These are phyloP conservation scores for Athelia sp. DNA, from an alignment of 1,284 basidiomycete genomes.

Conservation along the genomic window DNA sequence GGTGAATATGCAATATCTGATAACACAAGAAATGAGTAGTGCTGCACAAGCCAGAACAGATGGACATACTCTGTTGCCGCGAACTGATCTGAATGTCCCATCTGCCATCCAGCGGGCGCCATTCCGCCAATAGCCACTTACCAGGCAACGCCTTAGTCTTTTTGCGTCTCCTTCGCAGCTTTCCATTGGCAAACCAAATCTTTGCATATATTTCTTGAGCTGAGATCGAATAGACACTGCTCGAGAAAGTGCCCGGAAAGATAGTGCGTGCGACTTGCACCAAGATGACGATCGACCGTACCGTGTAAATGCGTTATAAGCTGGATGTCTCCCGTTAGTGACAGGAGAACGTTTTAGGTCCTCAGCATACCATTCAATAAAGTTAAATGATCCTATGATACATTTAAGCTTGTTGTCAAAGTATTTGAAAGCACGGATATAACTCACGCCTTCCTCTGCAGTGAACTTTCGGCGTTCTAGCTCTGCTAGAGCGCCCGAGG, in stretches of 20 bases:
- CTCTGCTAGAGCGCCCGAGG: constrained; percentile 80
- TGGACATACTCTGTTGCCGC: constrained; percentile 70
- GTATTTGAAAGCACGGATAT: background rate
- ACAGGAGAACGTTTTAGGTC: no score
- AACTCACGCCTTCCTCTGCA: constrained; percentile 87
- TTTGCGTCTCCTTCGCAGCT: constrained; percentile 85
- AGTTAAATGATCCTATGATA: constrained; percentile 82
- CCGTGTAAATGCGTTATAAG: constrained; percentile 87
- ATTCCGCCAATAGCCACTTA: constrained; percentile 92
- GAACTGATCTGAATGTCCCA: constrained; percentile 82
- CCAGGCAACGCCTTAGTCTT: constrained; percentile 77
- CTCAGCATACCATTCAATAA: constrained; percentile 85
- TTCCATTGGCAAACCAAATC: constrained; percentile 74
- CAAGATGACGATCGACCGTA: constrained; percentile 83
- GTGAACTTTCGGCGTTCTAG: constrained; percentile 92
- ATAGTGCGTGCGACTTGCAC: constrained; percentile 91
- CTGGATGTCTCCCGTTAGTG: constrained; percentile 33
- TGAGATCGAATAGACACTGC: constrained; percentile 91
- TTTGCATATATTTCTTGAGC: constrained; percentile 86
- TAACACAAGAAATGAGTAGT: constrained; percentile 1
- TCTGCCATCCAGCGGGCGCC: constrained; percentile 87
- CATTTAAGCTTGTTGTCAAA: background rate
- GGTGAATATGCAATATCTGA: constrained; percentile 86
- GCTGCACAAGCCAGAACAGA: background rate
- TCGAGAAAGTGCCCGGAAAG: constrained; percentile 88